Percentiles rank a stretch among this genome's conserved stretches.
Evolutionary conservation across 2,329 filamentous ascomycete genomes (phyloP).

Genomic region (Colletotrichum karsti): DNA sequence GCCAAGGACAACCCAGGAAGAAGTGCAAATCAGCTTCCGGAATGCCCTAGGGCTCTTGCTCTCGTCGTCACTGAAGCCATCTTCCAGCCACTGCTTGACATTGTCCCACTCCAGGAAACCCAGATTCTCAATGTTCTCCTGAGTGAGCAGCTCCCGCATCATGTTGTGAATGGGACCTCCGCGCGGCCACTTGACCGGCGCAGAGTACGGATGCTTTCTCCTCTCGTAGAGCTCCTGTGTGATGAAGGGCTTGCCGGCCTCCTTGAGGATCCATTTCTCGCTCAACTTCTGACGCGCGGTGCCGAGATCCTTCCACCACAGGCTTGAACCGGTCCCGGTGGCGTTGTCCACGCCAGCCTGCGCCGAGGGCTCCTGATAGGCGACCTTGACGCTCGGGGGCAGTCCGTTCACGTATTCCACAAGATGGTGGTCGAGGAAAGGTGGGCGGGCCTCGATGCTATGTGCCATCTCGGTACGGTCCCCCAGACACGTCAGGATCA

Average conservation of each 20-base stretch:
- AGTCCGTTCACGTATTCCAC: slow-evolving; percentile 40
- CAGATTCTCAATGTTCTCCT: slow-evolving; percentile 44
- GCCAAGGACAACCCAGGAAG: slow-evolving; percentile 17
- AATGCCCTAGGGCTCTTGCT: slow-evolving; percentile 38
- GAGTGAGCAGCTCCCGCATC: slow-evolving; percentile 41
- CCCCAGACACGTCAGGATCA: slow-evolving; percentile 39
- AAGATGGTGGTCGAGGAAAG: slow-evolving; percentile 44
- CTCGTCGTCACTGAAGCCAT: slow-evolving; percentile 46
- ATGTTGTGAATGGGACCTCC: slow-evolving; percentile 52
- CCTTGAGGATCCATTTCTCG: slow-evolving; percentile 61
- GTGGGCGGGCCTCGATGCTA: slow-evolving; percentile 43
- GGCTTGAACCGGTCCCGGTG: slow-evolving; percentile 41
- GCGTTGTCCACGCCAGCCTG: background rate
- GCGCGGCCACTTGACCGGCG: slow-evolving; percentile 48
- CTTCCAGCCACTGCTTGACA: slow-evolving; percentile 42
- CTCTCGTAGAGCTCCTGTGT: slow-evolving; percentile 59
- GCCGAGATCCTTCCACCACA: slow-evolving; percentile 42
- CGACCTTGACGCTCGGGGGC: slow-evolving; percentile 39
- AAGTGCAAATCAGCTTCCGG: slow-evolving; percentile 13
- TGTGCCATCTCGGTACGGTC: slow-evolving; percentile 47
- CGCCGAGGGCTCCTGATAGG: slow-evolving; percentile 18
- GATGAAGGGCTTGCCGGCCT: slow-evolving; percentile 45
- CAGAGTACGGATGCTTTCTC: slow-evolving; percentile 59
- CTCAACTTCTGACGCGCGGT: slow-evolving; percentile 35
- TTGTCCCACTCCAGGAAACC: slow-evolving; percentile 50